A percentile compares a stretch with the other conserved stretches of the same genome.
Evolutionary conservation across 371 early-diverging fungal species (phyloP).

Genomic region (Apophysomyces elegans): DNA sequence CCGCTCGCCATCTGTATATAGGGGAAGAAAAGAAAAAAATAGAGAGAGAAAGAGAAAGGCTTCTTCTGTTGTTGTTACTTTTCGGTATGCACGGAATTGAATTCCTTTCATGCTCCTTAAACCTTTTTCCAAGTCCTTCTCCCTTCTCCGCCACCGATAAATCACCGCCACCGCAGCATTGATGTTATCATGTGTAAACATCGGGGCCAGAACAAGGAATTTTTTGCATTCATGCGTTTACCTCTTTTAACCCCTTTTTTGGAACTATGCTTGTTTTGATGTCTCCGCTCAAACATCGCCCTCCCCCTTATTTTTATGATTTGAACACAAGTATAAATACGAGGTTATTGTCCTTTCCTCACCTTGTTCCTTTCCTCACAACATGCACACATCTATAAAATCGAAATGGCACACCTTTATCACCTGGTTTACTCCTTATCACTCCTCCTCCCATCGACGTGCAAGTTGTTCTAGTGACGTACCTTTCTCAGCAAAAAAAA

Average conservation of each 20-base stretch:
- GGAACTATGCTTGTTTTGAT: no score
- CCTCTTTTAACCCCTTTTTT: neutral
- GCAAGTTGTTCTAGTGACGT: slow-evolving; percentile 1
- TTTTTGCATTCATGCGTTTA: neutral
- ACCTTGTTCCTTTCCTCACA: neutral
- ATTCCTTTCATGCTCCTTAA: neutral
- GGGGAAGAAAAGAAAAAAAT: neutral
- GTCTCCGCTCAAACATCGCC: neutral
- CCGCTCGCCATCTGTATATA: no score
- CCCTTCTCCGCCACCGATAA: neutral
- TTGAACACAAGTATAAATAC: slow-evolving; percentile 2
- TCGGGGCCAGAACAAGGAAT: neutral
- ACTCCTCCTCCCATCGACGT: slow-evolving; percentile 4
- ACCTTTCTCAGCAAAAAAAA: slow-evolving; percentile 7
- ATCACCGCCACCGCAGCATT: neutral
- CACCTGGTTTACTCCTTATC: slow-evolving; percentile 11
- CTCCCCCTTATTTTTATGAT: neutral
- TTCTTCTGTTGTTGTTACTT: neutral
- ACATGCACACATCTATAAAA: slow-evolving; percentile 4
- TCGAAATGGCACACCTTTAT: slow-evolving; percentile 10
- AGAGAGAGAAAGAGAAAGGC: neutral
- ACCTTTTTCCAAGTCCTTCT: neutral
- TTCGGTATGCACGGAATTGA: neutral
- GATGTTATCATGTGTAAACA: neutral
- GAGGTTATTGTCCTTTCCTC: neutral